Base-by-base conservation (phyloP, 2,329 filamentous ascomycete genomes). In the Scedosporium dehoogii region DNA sequence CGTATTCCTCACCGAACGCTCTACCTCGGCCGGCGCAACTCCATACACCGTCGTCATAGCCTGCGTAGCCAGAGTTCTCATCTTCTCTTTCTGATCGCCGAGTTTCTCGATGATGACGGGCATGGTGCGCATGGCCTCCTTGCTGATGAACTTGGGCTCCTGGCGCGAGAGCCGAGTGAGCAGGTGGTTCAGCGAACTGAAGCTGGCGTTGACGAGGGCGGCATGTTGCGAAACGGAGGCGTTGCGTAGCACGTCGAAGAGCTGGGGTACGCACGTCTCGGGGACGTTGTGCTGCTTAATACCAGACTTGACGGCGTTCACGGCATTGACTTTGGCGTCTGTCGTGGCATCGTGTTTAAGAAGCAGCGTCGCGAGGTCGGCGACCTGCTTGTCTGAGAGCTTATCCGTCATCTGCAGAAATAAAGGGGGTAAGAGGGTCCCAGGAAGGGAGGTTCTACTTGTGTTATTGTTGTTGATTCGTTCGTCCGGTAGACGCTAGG, bases 281-380 rank as follows among this genome's bases (percentile, higher is more conserved):
- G 91, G 91, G 56, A 96, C 90, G 77, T 92, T 92, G 72, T 90
- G 88, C 74, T 96, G 92, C 75, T 96, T 96, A 80, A 96, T 96
- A 73, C 86, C 85, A 53, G 90, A 92, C 76, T 96, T 96, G 75
- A 92, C 79, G 69, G 79, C 81, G 64, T 86, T 90, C 68, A 96
- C 84, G 61, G 84, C 82, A 66, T 85, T 79, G 66, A 91, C 81
- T 72, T 92, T 92, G 60, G 81, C 76, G 69, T 92, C 89, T 68
- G 90, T 79, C 58, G 85, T 81, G 44, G 83, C 81, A 68, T 90
- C 88, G 48, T 29, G 29, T 68, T 84, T 82, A 73, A 77, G 78
- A 62, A 85, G 73, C 64, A 84, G 74, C 56, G 75, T 74, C 66
- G 79, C 69, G 66, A 85, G 75, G 75, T 81, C 78, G 61, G 77